phyloP scores from a whole-genome alignment of 208 protist species.

The Acanthamoeba culbertsoni region DNA sequence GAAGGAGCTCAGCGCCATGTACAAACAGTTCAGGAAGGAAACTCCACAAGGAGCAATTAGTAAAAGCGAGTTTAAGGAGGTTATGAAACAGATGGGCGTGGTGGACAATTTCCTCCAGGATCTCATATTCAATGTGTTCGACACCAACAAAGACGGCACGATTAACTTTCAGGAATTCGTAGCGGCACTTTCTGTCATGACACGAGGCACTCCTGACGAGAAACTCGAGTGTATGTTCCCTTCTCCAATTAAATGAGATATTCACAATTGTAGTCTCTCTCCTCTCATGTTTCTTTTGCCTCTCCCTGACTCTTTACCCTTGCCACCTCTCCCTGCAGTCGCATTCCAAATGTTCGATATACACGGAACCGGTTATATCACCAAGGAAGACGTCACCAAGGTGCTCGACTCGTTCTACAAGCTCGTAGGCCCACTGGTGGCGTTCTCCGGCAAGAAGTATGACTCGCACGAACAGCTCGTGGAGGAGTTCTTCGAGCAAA shows the following conservation, averaged over 20 bases:
- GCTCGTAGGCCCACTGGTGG: constrained; percentile 78
- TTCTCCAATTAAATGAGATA: background rate
- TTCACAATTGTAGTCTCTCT: background rate
- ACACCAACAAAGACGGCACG: constrained; percentile 71
- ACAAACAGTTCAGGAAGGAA: constrained; percentile 76
- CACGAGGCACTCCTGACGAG: constrained; percentile 74
- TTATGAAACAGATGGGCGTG: constrained; percentile 67
- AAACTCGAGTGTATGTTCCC: constrained; percentile 76
- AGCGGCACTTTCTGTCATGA: constrained; percentile 71
- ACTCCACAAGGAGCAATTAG: constrained; percentile 64
- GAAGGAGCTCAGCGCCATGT: constrained; percentile 71
- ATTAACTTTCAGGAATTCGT: constrained; percentile 80
- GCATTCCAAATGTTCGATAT: constrained; percentile 92
- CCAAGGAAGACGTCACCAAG: constrained; percentile 85
- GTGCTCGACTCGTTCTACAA: constrained; percentile 91
- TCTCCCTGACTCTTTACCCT: background rate
- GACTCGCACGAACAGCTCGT: constrained; percentile 35
- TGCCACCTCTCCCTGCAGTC: constrained; percentile 62
- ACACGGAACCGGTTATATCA: constrained; percentile 90
- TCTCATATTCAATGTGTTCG: constrained; percentile 76
- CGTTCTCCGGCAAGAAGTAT: constrained; percentile 73
- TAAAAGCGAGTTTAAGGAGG: constrained; percentile 69
- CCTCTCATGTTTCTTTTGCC: background rate
- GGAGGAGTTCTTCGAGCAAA: constrained; percentile 58
- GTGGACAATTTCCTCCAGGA: constrained; percentile 56